These are phyloP conservation scores for Ilyonectria sp. DNA, from an alignment of 2,329 filamentous ascomycete genomes.

Conservation along the genomic window DNA sequence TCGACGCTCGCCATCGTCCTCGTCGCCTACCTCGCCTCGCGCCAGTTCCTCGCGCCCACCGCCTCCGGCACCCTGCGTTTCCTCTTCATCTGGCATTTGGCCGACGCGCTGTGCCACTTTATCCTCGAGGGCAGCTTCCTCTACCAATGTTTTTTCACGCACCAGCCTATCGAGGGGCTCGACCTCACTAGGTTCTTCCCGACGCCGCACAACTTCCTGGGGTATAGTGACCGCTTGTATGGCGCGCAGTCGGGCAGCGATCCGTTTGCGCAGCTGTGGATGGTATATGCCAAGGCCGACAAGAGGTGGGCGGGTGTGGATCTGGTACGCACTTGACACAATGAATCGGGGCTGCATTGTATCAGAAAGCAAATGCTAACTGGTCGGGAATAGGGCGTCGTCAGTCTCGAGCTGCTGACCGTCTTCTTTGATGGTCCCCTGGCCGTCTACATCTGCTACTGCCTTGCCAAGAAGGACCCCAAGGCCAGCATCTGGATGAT, in stretches of 20 bases:
- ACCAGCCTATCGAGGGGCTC: conserved; percentile 51
- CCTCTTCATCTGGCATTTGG: conserved; percentile 95
- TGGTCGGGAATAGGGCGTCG: conserved; percentile 61
- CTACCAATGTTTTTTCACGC: conserved; percentile 91
- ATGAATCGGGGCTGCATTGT: background rate
- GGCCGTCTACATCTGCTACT: conserved; percentile 72
- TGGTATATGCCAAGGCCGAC: conserved; percentile 78
- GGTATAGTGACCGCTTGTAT: conserved; percentile 63
- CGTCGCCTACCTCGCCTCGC: conserved; percentile 66
- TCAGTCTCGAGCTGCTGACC: conserved; percentile 77
- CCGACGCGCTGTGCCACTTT: conserved; percentile 93
- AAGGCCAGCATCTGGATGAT: conserved; percentile 75
- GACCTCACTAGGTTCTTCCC: conserved; percentile 58
- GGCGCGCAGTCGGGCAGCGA: conserved; percentile 71
- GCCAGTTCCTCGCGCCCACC: conserved; percentile 61
- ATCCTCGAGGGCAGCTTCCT: conserved; percentile 92
- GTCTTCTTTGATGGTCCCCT: conserved; percentile 74
- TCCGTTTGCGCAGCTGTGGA: conserved; percentile 74
- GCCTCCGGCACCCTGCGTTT: conserved; percentile 74
- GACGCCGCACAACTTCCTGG: conserved; percentile 68
- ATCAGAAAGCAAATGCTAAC: background rate
- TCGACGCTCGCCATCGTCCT: conserved; percentile 67
- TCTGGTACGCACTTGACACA: conserved; percentile 57
- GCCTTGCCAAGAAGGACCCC: conserved; percentile 69
- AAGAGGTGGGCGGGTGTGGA: conserved; percentile 75